Base-by-base conservation (phyloP, 1,284 basidiomycete species). In the Puccinia novopanici region DNA sequence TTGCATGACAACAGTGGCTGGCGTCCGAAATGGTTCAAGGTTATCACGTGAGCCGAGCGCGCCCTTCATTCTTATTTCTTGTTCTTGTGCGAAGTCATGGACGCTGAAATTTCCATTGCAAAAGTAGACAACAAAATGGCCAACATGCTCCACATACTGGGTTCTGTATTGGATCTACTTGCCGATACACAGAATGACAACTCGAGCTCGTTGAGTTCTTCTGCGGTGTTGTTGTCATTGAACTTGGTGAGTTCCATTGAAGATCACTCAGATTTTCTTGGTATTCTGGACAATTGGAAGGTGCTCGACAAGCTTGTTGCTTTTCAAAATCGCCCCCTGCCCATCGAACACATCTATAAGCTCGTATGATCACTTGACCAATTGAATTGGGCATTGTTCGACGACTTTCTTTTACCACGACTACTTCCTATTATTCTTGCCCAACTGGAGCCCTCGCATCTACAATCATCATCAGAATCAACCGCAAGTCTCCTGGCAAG, bases 1-100 rank as follows among this genome's bases (percentile, higher is more conserved):
- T 45, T 74, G 71, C 15, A 48, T 81, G 61, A 57, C 50, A 22
- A 73, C 71, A 45, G 71, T 75, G n/a, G 45, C 63, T 8, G 79
- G 79, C 34, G 79, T 81, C 24, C 40, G 79, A 42, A 63, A 59
- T 52, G 79, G 79, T 75, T 75, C 72, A 15, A 65, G 71, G 54
- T 15, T 75, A 27, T 74, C 72, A 37, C 40, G 79, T 81, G 34
- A 40, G 79, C 63, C 6, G 22, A 67, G 42, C n/a, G 27, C 24
- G 3, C 10, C 15, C 15, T 13, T n/a, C 6, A 19, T 75, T 40
- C 45, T 13, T 37, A 12, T 34, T 19, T 54, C 13, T 17, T 2
- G 34, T 34, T 34, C 34, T 34, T 34, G 34, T 22, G 17, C 24
- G 6, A 54, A 3, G 15, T 0, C 50, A 15, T 71, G 22, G 2